Evolutionary conservation across 2,329 filamentous ascomycete species (phyloP), one percentile per base, ranked within the genome.

Genomic region (Aureobasidium pullulans): DNA sequence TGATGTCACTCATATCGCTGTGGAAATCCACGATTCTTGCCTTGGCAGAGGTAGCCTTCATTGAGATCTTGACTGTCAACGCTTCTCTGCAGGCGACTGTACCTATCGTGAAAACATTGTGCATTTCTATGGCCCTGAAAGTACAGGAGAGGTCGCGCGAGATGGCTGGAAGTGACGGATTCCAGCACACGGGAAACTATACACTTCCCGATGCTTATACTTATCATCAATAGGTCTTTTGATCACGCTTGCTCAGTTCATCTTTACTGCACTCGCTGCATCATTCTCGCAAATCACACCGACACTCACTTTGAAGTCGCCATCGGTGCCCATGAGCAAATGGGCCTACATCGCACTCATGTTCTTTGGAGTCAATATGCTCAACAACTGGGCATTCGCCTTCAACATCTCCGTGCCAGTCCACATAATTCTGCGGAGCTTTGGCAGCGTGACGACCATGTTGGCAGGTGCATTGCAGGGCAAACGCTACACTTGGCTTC

Each of bases 351-450:
- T 96, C 70, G 96, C 96, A 43, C 77, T 88, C 4, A 83, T 96
- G 66, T 97, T 97, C 75, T 94, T 96, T 72, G 83, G 83, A 63
- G 94, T 99, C 75, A 99, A 97, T 68, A 84, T 97, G 60, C 77
- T 99, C 69, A 99, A 99, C 76, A 99, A 99, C 68, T 93, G 93
- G 79, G 94, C 93, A 6, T 99, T 99, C 73, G 92, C 90, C 63
- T 99, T 96, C 76, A 86, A 91, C 66, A 97, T 99, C 60, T 96
- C 91, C 6, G 90, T 99, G 0, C 94, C 94, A 1, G 85, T 99
- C 50, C 94, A 99, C 70, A 99, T 99, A 67, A 97, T 99, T 65
- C 79, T 99, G 32, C 85, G 94, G 57, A 96, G 92, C 50, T 96
- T 93, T 52, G 94, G 94, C 15, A 96, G 92, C 67, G 95, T 97